These are phyloP conservation scores for Xylaria sp. DNA, from an alignment of 2,329 filamentous ascomycete species.

Conservation along the genomic window DNA sequence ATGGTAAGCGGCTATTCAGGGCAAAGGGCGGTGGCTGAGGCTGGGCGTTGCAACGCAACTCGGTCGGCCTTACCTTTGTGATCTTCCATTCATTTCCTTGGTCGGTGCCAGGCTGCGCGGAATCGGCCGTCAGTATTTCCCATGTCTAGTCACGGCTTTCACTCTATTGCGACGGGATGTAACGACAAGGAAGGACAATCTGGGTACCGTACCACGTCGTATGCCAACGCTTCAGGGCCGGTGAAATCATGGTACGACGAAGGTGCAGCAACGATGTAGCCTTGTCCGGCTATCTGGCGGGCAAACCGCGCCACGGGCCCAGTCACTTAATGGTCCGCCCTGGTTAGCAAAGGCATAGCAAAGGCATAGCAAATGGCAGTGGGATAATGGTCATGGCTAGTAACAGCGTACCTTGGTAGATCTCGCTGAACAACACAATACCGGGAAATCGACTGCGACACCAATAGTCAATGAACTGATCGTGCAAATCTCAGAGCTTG, in stretches of 20 bases:
- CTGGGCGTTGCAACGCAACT: too few species aligned
- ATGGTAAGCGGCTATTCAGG: constrained; percentile 3
- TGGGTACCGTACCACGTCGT: constrained; percentile 62
- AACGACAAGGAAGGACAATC: background rate
- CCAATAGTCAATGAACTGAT: constrained; percentile 25
- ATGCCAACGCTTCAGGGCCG: constrained; percentile 80
- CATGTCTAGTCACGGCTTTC: background rate
- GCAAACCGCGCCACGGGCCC: constrained; percentile 89
- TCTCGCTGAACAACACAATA: constrained; percentile 89
- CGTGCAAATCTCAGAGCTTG: constrained; percentile 8
- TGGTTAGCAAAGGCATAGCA: constrained; percentile 10
- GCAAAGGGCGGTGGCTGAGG: constrained; percentile 10
- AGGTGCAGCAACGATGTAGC: constrained; percentile 90
- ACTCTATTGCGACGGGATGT: background rate
- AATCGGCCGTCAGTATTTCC: background rate
- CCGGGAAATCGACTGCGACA: constrained; percentile 72
- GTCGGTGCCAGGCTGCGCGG: constrained; percentile 72
- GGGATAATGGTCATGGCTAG: background rate
- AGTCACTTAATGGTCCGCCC: constrained; percentile 64
- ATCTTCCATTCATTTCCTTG: constrained; percentile 87
- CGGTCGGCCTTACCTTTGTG: constrained; percentile 62
- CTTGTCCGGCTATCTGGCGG: constrained; percentile 87
- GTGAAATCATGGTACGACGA: constrained; percentile 95
- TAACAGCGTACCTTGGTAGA: constrained; percentile 83
- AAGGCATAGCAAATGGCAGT: background rate